Conservation (phyloP, 1,284 basidiomycete genomes). For the Boletus holoroseus region DNA sequence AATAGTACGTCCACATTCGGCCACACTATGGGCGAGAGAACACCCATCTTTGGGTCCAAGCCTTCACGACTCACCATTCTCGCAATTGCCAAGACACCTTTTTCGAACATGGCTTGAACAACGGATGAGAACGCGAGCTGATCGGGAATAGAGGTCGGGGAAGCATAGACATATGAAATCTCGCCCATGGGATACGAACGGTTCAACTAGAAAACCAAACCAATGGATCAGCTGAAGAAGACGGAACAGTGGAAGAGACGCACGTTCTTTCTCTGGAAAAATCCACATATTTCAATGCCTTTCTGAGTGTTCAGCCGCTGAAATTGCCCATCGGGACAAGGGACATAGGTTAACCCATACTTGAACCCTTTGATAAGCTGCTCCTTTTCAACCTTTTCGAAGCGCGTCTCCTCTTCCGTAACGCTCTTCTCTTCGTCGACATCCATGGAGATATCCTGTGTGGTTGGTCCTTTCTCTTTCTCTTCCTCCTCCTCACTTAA, state of each 20-base stretch:
- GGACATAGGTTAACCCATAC: constrained; percentile 86
- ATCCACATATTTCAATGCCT: constrained; percentile 85
- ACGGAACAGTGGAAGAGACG: constrained; percentile 22
- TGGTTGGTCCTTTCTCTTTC: constrained; percentile 9
- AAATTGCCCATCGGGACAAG: constrained; percentile 78
- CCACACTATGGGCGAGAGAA: constrained; percentile 59
- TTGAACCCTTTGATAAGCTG: constrained; percentile 81
- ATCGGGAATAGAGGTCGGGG: constrained; percentile 59
- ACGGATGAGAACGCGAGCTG: constrained; percentile 86
- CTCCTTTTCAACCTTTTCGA: constrained; percentile 64
- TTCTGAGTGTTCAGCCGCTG: constrained; percentile 64
- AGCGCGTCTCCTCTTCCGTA: constrained; percentile 31
- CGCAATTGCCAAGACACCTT: constrained; percentile 68
- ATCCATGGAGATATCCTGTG: constrained; percentile 23
- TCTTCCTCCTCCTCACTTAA: constrained; percentile 31
- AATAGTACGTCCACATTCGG: constrained; percentile 73
- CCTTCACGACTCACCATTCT: constrained; percentile 74
- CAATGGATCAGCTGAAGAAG: background rate
- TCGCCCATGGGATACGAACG: constrained; percentile 83
- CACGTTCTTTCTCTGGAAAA: constrained; percentile 67
- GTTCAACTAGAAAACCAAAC: constrained; percentile 51
- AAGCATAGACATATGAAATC: constrained; percentile 82
- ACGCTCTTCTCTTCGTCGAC: constrained; percentile 31
- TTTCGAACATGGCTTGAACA: constrained; percentile 72
- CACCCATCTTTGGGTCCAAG: constrained; percentile 80